A percentile compares a stretch with the other conserved stretches of the same genome.
Conservation (phyloP, 2,329 filamentous ascomycete species). For the Epichloe elymi region DNA sequence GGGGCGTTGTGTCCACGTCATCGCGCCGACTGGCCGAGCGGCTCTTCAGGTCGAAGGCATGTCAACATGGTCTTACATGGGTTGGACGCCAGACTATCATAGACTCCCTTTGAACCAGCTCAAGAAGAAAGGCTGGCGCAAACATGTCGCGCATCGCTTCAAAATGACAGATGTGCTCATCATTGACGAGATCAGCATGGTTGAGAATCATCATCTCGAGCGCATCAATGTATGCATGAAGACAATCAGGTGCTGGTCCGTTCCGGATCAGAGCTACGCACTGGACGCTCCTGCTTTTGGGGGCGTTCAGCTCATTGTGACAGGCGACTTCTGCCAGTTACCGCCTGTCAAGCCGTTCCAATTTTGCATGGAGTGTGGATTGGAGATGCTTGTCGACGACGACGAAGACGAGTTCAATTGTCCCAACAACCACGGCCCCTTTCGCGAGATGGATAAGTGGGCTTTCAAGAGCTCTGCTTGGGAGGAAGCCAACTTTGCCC, state of each 20-base stretch:
- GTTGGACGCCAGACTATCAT: conserved; percentile 32
- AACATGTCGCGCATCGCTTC: conserved; percentile 21
- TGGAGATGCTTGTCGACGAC: conserved; percentile 9
- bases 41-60: conserved; percentile 42
- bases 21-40: conserved; percentile 47
- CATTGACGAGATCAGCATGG: conserved; percentile 56
- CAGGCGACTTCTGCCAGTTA: conserved; percentile 43
- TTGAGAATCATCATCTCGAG: conserved; percentile 32
- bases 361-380: conserved; percentile 10
- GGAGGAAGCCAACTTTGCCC: conserved; percentile 37
- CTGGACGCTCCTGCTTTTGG: conserved; percentile 11
- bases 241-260: not conserved
- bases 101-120: not conserved
- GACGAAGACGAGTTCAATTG: not conserved
- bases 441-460: conserved; percentile 39
- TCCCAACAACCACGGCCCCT: not conserved
- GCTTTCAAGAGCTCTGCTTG: conserved; percentile 45
- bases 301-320: conserved; percentile 14
- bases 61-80: conserved; percentile 44
- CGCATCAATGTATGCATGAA: conserved; percentile 21
- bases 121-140: not conserved
- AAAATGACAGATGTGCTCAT: conserved; percentile 39
- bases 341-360: conserved; percentile 44
- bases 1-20: conserved; percentile 28
- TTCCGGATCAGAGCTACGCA: not conserved